These are phyloP conservation scores for Penicillium flavigenum DNA, from an alignment of 495 filamentous ascomycete genomes.

Conservation along the genomic window DNA sequence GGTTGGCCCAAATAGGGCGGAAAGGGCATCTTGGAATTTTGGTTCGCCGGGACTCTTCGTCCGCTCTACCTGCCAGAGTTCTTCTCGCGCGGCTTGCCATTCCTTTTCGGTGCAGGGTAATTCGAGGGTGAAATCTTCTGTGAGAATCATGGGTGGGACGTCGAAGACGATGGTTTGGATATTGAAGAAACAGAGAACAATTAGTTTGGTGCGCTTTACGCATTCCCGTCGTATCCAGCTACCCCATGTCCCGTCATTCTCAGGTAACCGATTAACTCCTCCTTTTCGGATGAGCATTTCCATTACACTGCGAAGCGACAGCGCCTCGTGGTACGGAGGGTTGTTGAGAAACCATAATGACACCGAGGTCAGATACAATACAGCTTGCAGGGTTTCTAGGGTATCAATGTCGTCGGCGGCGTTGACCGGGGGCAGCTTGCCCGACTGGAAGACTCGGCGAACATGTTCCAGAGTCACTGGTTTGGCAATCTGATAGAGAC, in stretches of 20 bases:
- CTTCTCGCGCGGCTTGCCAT: constrained; percentile 34
- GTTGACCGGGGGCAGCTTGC: constrained; percentile 18
- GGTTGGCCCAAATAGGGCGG: constrained; percentile 27
- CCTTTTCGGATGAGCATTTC: constrained; percentile 36
- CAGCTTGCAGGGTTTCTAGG: constrained; percentile 35
- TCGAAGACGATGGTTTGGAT: constrained; percentile 53
- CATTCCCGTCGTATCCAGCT: constrained; percentile 53
- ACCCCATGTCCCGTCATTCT: constrained; percentile 37
- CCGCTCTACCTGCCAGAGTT: constrained; percentile 33
- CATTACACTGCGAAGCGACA: constrained; percentile 38
- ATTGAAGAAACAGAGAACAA: constrained; percentile 51
- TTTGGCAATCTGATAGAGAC: constrained; percentile 50
- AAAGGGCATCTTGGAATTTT: constrained; percentile 38
- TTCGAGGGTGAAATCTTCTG: constrained; percentile 60
- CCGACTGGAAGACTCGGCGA: constrained; percentile 34
- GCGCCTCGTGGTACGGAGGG: constrained; percentile 36
- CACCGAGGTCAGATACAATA: constrained; percentile 36
- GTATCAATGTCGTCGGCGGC: constrained; percentile 28
- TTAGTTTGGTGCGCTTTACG: constrained; percentile 47
- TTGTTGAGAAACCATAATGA: constrained; percentile 41
- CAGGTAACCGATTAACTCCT: constrained; percentile 36
- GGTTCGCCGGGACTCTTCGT: constrained; percentile 30
- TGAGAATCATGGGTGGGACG: constrained; percentile 54
- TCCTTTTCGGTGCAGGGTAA: constrained; percentile 54
- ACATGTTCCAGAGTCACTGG: constrained; percentile 41